Conservation (phyloP, 2,329 filamentous ascomycete genomes). For the Colletotrichum theobromicola region DNA sequence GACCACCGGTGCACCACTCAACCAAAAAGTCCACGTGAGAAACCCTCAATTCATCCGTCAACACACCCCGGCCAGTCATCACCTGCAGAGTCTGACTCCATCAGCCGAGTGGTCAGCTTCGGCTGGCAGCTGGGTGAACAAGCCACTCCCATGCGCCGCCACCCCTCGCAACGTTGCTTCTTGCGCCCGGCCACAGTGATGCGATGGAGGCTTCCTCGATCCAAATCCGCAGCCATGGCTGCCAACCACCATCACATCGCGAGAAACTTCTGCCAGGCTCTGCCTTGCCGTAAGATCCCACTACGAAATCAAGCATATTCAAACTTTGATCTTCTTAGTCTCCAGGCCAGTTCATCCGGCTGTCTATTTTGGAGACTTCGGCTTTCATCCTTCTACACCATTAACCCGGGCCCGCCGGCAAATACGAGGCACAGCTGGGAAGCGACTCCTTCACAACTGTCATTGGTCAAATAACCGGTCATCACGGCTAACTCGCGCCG, state of each 20-base stretch:
- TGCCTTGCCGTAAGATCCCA: neutral
- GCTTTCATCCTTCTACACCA: neutral
- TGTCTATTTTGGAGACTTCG: neutral
- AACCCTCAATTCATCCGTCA: neutral
- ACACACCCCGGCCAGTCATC: neutral
- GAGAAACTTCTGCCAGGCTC: neutral
- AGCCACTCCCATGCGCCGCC: neutral
- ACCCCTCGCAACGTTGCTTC: neutral
- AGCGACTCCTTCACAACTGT: neutral
- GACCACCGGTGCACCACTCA: neutral
- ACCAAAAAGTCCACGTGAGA: neutral
- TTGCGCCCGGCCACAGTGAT: neutral
- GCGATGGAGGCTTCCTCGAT: neutral
- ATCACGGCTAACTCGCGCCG: neutral
- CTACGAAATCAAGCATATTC: neutral
- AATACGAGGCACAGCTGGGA: neutral
- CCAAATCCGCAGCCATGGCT: neutral
- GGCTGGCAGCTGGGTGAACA: slow-evolving; percentile 7
- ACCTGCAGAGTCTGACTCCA: neutral
- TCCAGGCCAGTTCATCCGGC: neutral
- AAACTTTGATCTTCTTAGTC: neutral
- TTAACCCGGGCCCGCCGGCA: neutral
- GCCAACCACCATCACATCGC: neutral
- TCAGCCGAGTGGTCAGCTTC: neutral
- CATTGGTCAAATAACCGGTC: neutral